These are phyloP conservation scores for Xerophyta viscosa DNA, from an alignment of 106 monocot genomes.

Conservation along the genomic window DNA sequence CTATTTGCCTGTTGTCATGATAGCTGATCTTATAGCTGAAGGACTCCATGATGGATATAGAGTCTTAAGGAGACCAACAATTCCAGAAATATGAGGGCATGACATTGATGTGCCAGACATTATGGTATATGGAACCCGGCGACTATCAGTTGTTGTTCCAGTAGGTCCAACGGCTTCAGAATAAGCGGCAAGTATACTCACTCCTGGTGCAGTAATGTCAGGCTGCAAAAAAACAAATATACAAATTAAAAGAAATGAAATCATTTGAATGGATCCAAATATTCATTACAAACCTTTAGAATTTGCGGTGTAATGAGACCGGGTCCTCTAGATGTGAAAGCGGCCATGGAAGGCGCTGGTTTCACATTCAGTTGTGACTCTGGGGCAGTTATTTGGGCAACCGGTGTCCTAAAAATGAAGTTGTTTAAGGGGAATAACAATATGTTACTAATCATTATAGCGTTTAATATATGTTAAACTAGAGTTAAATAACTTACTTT, in stretches of 20 bases:
- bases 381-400: conserved; percentile 22
- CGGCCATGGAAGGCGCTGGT: conserved; percentile 44
- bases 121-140: conserved; percentile 17
- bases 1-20: conserved; percentile 52
- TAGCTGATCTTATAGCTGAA: conserved; percentile 34
- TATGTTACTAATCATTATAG: no score
- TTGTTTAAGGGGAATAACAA: no score
- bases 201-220: conserved; percentile 59
- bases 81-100: conserved; percentile 43
- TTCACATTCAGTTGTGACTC: conserved; percentile 17
- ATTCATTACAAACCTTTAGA: conserved; percentile 38
- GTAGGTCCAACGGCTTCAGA: conserved; percentile 7
- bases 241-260: background rate
- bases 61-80: conserved; percentile 42
- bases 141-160: background rate
- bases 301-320: conserved; percentile 32
- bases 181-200: conserved; percentile 33
- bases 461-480: no score
- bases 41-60: conserved; percentile 48
- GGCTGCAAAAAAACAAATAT: conserved; percentile 22
- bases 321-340: conserved; percentile 70
- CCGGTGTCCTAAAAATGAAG: conserved; percentile 22
- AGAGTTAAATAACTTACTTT: no score
- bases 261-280: background rate
- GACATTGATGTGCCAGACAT: conserved; percentile 53